A percentile compares a stretch with the other conserved stretches of the same genome.
Conservation (phyloP, 2,329 filamentous ascomycete genomes). For the Pezicula carpinea region DNA sequence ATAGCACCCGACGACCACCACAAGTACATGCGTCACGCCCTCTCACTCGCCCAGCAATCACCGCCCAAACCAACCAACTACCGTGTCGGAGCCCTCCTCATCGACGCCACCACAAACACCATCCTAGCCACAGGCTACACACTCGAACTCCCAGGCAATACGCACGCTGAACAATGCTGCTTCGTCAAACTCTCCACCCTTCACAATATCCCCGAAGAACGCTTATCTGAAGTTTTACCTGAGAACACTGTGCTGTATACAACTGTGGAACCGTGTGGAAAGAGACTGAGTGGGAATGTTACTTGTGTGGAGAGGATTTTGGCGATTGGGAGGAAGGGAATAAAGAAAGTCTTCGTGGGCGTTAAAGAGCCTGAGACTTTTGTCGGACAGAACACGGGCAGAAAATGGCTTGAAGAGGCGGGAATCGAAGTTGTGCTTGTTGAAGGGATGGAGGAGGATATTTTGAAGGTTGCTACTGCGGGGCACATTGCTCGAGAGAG, state of each 20-base stretch:
- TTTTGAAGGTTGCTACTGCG: conserved; percentile 75
- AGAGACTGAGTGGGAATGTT: conserved; percentile 68
- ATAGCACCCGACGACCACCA: conserved; percentile 14
- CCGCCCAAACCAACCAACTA: conserved; percentile 88
- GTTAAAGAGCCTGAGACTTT: conserved; percentile 89
- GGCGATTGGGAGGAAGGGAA: conserved; percentile 38
- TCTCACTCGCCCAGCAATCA: conserved; percentile 72
- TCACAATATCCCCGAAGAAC: conserved; percentile 46
- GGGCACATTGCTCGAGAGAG: conserved; percentile 70
- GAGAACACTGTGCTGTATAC: conserved; percentile 69
- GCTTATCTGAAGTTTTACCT: conserved; percentile 46
- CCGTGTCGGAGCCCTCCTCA: conserved; percentile 86
- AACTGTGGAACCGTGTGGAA: conserved; percentile 82
- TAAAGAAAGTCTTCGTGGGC: conserved; percentile 79
- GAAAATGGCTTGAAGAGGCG: conserved; percentile 61
- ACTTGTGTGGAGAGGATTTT: conserved; percentile 79
- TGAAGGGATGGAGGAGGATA: conserved; percentile 72
- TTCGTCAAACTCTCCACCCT: conserved; percentile 64
- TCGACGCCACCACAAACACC: conserved; percentile 50
- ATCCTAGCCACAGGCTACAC: conserved; percentile 84
- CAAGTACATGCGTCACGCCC: conserved; percentile 63
- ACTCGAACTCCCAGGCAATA: conserved; percentile 85
- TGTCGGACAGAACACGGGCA: conserved; percentile 75
- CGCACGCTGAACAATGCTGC: conserved; percentile 93
- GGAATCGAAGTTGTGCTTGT: conserved; percentile 74